Evolutionary conservation across 306 rosid species (phyloP).

Genomic region (Acmispon strigosus): DNA sequence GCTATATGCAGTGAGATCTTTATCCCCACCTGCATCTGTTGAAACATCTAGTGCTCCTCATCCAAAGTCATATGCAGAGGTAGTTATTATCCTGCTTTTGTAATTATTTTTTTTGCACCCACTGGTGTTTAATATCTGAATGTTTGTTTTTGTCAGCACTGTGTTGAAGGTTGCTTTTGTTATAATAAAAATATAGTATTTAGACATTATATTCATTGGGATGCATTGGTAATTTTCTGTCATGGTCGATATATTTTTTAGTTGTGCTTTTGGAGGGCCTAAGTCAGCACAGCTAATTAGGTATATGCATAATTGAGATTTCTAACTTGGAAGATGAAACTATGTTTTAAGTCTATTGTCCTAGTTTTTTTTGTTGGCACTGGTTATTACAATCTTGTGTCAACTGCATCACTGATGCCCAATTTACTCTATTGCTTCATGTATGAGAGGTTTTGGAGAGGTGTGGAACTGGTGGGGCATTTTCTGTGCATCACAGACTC

Average conservation of each 20-base stretch:
- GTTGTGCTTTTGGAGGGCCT: background rate
- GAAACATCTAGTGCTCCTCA: constrained; percentile 70
- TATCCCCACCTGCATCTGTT: constrained; percentile 59
- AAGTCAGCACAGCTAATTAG: background rate
- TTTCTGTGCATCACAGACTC: background rate
- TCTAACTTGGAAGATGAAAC: background rate
- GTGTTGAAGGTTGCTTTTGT: background rate
- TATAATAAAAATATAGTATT: background rate
- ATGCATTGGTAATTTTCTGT: background rate
- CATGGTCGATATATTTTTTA: background rate
- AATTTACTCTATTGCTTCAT: background rate
- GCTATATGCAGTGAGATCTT: constrained; percentile 66
- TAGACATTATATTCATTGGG: background rate
- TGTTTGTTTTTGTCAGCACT: background rate
- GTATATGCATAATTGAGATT: background rate
- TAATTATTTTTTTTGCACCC: background rate
- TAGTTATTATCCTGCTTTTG: constrained; percentile 22
- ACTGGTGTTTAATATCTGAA: background rate
- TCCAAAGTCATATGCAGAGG: constrained; percentile 79
- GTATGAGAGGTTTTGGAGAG: background rate
- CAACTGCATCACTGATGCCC: background rate
- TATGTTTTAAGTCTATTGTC: background rate
- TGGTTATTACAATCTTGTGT: background rate
- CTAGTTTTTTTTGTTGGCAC: background rate
- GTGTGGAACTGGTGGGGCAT: background rate